Base-by-base conservation (phyloP, 148 eudicot species). In the Nepenthes mirabilis region DNA sequence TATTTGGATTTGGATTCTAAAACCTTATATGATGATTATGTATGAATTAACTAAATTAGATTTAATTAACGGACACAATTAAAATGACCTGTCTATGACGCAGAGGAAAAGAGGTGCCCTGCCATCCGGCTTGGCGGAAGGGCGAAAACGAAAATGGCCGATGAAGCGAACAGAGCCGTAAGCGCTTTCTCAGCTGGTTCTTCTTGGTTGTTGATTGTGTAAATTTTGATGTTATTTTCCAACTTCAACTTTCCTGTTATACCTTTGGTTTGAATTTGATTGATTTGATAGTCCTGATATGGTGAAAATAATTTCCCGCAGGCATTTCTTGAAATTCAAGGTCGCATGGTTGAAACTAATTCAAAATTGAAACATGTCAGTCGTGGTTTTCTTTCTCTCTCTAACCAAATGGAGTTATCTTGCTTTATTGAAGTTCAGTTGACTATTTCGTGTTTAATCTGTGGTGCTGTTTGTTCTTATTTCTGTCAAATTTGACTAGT, bases 321-420 rank as follows among this genome's bases (percentile, higher is more conserved):
- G 65, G 65, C 65, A 49, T 61, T 61, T 61, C 5, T 61, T 33
- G 65, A 61, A 40, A 49, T 61, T 37, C 65, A 61, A 36, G 40
- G 65, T 61, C 65, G 65, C 50, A 61, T 61, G 65, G 48, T 61
- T 61, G 65, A 61, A 48, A 50, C 45, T 61, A 61, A 55, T 47
- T 54, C 37, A 61, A 61, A 61, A 50, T 52, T 61, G 53, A 61
- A 61, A n/a, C 65, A 61, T 54, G 65, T 61, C 34, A 33, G 55
- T 50, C 32, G 5, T 52, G 50, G 50, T 5, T 52, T 6, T 12
- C 55, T 52, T 11, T 52, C 55, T 14, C 4, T 52, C 14, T 14
- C 32, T 11, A 11, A 14, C 12, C 11, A 11, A 14, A 23, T 23
- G 23, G 23, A 23, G 23, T 23, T 23, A 23, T 23, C 23, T 23